phyloP scores from a whole-genome alignment of 2,329 filamentous ascomycete species.

The Fusarium sp. region DNA sequence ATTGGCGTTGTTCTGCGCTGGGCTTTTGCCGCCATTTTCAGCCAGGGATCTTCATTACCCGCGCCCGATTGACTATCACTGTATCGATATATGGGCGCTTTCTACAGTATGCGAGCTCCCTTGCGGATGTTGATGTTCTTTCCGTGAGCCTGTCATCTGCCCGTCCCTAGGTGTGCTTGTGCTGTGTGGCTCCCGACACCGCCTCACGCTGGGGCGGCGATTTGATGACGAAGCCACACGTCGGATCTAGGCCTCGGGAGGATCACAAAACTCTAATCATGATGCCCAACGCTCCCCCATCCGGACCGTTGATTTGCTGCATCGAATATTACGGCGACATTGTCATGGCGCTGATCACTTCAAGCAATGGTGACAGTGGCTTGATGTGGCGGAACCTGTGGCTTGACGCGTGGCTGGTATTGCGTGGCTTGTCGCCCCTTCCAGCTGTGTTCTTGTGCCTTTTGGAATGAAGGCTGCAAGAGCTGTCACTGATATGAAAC shows the following conservation, averaged over 20 bases:
- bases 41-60: conserved; percentile 37
- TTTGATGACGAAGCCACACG: conserved; percentile 32
- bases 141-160: conserved; percentile 6
- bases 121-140: conserved; percentile 10
- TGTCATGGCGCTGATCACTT: conserved; percentile 40
- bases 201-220: conserved; percentile 38
- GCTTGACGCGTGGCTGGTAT: conserved; percentile 38
- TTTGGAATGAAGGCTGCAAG: not conserved
- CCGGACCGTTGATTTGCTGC: conserved; percentile 5
- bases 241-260: conserved; percentile 22
- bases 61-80: conserved; percentile 25
- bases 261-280: conserved; percentile 10
- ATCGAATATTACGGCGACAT: conserved; percentile 11
- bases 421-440: conserved; percentile 36
- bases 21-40: conserved; percentile 24
- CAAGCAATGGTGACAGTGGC: conserved; percentile 7
- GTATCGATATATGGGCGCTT: conserved; percentile 38
- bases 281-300: conserved; percentile 12
- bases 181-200: conserved; percentile 23
- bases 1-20: conserved; percentile 12
- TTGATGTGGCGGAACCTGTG: conserved; percentile 30
- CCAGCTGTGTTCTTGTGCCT: not conserved
- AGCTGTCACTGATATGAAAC: conserved; percentile 4
- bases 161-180: not conserved
- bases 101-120: conserved; percentile 25